A percentile compares a stretch with the other conserved stretches of the same genome.
These are phyloP conservation scores for Coemansia sp. DNA, from an alignment of 192 early-diverging fungal genomes.

Conservation along the genomic window DNA sequence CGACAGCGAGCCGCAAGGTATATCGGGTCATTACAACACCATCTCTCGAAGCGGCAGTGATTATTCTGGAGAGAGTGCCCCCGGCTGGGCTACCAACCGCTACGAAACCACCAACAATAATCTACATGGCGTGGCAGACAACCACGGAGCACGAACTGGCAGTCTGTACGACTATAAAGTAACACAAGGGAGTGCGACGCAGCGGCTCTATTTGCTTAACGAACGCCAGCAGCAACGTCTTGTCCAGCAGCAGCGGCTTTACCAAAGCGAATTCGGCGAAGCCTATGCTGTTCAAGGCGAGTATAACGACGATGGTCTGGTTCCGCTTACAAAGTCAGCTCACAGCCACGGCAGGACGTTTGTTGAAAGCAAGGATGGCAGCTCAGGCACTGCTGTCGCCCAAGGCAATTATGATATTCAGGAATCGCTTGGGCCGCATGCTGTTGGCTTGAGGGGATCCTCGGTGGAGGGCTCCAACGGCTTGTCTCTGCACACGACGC, in stretches of 20 bases:
- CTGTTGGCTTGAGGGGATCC: not conserved
- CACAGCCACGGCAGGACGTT: constrained; percentile 13
- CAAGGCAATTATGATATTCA: not conserved
- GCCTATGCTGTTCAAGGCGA: not conserved
- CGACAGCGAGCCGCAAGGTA: constrained; percentile 34
- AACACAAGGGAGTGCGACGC: constrained; percentile 4
- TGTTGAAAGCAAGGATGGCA: constrained; percentile 7
- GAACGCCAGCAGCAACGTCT: constrained; percentile 46
- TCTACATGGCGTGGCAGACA: constrained; percentile 20
- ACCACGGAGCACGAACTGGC: constrained; percentile 23
- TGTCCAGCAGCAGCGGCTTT: constrained; percentile 30
- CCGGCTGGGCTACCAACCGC: constrained; percentile 36
- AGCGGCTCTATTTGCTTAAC: constrained; percentile 21
- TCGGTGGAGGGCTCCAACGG: not conserved
- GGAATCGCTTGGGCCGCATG: not conserved
- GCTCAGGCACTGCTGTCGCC: not conserved
- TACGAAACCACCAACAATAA: constrained; percentile 29
- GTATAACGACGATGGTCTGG: constrained; percentile 8
- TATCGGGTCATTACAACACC: constrained; percentile 42
- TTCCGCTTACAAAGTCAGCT: constrained; percentile 6
- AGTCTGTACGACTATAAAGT: constrained; percentile 26
- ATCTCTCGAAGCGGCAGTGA: constrained; percentile 37
- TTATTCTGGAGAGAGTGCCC: constrained; percentile 33
- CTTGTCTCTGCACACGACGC: not conserved
- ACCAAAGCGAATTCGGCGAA: constrained; percentile 10